These are phyloP conservation scores for Nadsonia commutata DNA, from an alignment of 1,139 yeast species.

Conservation along the genomic window DNA sequence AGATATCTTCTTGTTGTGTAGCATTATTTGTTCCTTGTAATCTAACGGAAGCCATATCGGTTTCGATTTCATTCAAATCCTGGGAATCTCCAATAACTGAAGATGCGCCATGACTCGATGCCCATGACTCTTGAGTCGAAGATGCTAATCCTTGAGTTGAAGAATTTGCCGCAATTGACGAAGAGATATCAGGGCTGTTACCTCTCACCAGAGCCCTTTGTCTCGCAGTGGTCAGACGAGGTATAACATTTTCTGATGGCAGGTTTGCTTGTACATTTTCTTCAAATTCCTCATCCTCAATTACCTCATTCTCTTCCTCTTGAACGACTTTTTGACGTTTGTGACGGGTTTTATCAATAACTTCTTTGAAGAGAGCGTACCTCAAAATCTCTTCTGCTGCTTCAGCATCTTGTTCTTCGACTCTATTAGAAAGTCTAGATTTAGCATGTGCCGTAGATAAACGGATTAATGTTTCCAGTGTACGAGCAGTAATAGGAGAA, in stretches of 20 bases:
- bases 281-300: slow-evolving; percentile 8
- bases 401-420: slow-evolving; percentile 66
- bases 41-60: slow-evolving; percentile 9
- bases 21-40: slow-evolving; percentile 10
- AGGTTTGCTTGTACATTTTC: slow-evolving; percentile 11
- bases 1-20: slow-evolving; percentile 16
- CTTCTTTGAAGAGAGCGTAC: slow-evolving; percentile 76
- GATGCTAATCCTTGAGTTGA: slow-evolving; percentile 9
- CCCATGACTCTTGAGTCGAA: slow-evolving; percentile 17
- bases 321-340: slow-evolving; percentile 23
- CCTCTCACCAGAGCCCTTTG: slow-evolving; percentile 1
- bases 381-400: slow-evolving; percentile 78
- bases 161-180: slow-evolving; percentile 8
- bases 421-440: slow-evolving; percentile 63
- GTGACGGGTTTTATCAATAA: slow-evolving; percentile 23
- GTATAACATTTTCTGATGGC: slow-evolving; percentile 1
- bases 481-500: slow-evolving; percentile 95
- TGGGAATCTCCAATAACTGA: slow-evolving; percentile 9
- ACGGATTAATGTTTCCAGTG: slow-evolving; percentile 91
- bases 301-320: slow-evolving; percentile 7
- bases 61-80: slow-evolving; percentile 7
- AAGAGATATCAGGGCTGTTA: slow-evolving; percentile 6
- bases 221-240: slow-evolving; percentile 2
- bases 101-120: slow-evolving; percentile 9
- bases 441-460: slow-evolving; percentile 95